These are phyloP conservation scores for Bipolaris victoriae DNA, from an alignment of 2,329 filamentous ascomycete species.

Conservation along the genomic window DNA sequence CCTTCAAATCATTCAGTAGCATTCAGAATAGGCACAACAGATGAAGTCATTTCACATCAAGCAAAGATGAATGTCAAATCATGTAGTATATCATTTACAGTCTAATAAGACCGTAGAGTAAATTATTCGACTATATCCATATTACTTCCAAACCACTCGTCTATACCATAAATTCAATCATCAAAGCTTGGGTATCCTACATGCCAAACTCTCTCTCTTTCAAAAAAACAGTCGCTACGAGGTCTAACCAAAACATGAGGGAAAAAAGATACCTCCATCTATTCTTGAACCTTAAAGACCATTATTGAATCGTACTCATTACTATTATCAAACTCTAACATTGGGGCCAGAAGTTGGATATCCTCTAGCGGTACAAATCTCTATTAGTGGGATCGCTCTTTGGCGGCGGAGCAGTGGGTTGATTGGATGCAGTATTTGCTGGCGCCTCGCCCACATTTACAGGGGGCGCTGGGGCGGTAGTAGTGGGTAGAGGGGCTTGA, in stretches of 20 bases:
- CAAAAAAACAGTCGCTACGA: neutral
- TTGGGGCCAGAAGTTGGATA: no score
- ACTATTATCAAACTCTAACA: neutral
- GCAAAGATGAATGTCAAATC: no score
- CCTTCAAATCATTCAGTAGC: no score
- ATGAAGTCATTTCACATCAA: no score
- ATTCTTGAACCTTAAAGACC: neutral
- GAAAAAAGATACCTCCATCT: neutral
- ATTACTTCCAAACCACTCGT: neutral
- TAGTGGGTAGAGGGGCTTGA: conserved; percentile 7
- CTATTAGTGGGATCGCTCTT: conserved; percentile 25
- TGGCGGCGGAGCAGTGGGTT: conserved; percentile 13
- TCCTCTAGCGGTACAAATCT: conserved; percentile 26
- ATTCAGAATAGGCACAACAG: no score
- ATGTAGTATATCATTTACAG: no score
- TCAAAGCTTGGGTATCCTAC: neutral
- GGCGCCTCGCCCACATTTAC: conserved; percentile 5
- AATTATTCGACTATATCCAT: no score
- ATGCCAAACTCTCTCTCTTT: neutral
- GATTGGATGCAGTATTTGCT: neutral
- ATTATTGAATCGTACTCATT: neutral
- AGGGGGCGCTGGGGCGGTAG: conserved; percentile 11
- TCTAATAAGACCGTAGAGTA: no score
- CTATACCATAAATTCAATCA: neutral
- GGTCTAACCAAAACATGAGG: neutral